Conservation (phyloP, 805 yeast species). For the Candida palmyrensis region DNA sequence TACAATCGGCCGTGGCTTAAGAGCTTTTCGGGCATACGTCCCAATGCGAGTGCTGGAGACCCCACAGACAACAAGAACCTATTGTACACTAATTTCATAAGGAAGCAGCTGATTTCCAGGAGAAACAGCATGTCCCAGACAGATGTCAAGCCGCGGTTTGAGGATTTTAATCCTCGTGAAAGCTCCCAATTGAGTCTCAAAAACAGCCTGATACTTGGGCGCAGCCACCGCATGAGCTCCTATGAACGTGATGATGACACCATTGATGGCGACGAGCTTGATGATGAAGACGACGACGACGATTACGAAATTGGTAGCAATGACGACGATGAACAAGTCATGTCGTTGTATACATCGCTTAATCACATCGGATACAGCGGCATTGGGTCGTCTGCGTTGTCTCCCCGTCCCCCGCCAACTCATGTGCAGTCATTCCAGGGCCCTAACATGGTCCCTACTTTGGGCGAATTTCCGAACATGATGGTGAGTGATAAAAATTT, state of each 20-base stretch:
- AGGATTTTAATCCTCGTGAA: constrained; percentile 9
- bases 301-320: constrained; percentile 31
- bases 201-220: constrained; percentile 7
- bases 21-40: constrained; percentile 20
- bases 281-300: background rate
- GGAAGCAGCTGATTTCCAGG: constrained; percentile 11
- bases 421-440: constrained; percentile 7
- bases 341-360: constrained; percentile 60
- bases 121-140: constrained; percentile 11
- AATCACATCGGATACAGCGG: constrained; percentile 15
- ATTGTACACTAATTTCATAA: too few relatives aligned
- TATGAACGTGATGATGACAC: too few relatives aligned
- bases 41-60: constrained; percentile 4
- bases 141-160: too few relatives aligned
- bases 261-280: background rate
- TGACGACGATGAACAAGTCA: constrained; percentile 61
- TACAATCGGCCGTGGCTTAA: constrained; percentile 21
- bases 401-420: constrained; percentile 8
- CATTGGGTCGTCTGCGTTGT: constrained; percentile 18
- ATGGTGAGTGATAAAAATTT: constrained; percentile 21
- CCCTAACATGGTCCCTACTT: constrained; percentile 32
- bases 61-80: constrained; percentile 7
- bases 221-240: background rate
- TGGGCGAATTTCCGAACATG: constrained; percentile 40
- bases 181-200: constrained; percentile 14